Evolutionary conservation across 148 eudicot species (phyloP), one percentile per base, ranked within the genome.

Genomic region (Cornus florida): DNA sequence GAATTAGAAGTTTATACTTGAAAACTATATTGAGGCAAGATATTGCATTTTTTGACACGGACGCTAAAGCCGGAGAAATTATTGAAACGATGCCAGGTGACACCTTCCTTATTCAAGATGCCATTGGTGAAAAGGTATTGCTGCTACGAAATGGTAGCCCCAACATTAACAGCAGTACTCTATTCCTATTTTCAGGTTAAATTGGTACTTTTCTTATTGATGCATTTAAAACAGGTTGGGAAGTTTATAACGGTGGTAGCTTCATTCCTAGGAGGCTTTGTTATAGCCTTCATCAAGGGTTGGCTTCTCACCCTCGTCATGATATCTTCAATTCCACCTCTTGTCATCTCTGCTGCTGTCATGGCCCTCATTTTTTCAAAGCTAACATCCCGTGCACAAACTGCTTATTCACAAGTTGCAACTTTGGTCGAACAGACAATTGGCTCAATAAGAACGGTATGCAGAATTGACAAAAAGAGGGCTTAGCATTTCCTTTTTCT

Each of bases 291-390:
- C 19, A 59, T 79, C 22, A 85, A 79, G 74, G 92, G 92, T 22
- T 87, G 90, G 90, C 87, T 83, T 35, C 90, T 89, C 53, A 72
- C 92, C 19, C 78, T 89, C 38, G 92, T 89, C 70, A 28, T 89
- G 88, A 23, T 82, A 19, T 82, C 90, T 33, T 84, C 83, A 35
- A 78, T 89, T 60, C 92, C 92, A 17, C 72, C 84, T 48, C 73
- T 85, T 62, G 84, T 82, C 2, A 39, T 84, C 6, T 60, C 90
- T 13, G 82, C 81, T n/a, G 78, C 84, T 31, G 67, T 80, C 32
- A 79, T 87, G 90, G 56, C 78, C 10, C 33, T 82, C 32, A 67
- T 80, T n/a, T 16, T 87, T 39, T 72, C 80, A 6, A 89, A 76
- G 80, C 71, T 82, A 24, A 66, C 85, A 41, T 75, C 87, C 3